These are phyloP conservation scores for Akanthomyces uredinophilus DNA, from an alignment of 2,329 filamentous ascomycete species.

Conservation along the genomic window DNA sequence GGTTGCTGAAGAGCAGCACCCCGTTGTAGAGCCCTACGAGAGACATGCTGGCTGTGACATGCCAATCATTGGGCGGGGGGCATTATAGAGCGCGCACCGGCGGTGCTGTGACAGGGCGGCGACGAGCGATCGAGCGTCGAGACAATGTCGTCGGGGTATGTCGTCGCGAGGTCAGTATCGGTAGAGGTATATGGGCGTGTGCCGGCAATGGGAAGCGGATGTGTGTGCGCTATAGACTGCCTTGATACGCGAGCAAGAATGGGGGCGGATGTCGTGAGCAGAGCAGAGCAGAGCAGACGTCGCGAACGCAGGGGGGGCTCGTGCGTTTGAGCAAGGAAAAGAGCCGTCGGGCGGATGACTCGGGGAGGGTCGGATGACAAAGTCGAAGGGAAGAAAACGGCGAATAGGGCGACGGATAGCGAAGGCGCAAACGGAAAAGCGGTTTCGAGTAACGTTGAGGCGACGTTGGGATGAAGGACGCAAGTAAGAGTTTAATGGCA, in stretches of 20 bases:
- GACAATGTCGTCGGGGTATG: neutral
- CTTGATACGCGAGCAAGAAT: neutral
- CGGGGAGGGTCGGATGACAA: neutral
- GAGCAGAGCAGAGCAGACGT: neutral
- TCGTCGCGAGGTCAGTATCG: neutral
- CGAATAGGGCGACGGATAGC: neutral
- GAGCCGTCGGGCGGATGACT: neutral
- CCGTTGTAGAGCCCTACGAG: conserved; percentile 47
- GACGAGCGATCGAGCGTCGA: neutral
- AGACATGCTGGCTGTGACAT: conserved; percentile 22
- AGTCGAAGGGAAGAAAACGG: neutral
- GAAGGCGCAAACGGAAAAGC: neutral
- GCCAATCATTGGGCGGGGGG: conserved; percentile 9
- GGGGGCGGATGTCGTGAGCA: neutral
- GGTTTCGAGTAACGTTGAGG: neutral
- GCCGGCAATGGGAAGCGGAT: neutral
- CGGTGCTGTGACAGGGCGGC: neutral
- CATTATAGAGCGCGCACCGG: conserved; percentile 13
- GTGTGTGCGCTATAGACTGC: neutral
- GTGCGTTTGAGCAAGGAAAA: neutral
- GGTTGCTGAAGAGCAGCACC: conserved; percentile 57
- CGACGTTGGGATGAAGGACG: conserved; percentile 5
- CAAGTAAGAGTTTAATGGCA: neutral
- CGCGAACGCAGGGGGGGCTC: neutral
- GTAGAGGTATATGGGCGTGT: neutral